Base-by-base conservation (phyloP, 169 alveolate genomes). In the Plasmodium fragile region DNA sequence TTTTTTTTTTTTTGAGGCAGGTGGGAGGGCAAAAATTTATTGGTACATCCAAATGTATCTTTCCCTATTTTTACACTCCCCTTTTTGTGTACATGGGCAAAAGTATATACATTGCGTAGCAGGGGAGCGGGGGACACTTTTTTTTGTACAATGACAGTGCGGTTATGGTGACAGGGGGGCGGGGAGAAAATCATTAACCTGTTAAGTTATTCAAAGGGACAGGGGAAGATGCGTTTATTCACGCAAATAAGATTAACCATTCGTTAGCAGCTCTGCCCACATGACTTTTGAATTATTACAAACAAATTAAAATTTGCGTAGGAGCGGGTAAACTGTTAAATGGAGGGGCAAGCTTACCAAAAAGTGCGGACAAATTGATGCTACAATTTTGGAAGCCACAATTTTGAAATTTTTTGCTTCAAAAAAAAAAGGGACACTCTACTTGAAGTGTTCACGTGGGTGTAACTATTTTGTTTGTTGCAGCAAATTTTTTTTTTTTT, bases 311-410 rank as follows among this genome's bases (percentile, higher is more conserved):
- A 49, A 11, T 13, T 11, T 49, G 59, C 59, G 22, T 49, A 16
- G 59, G 59, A 11, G 59, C 59, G 59, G 11, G 5, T n/a, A 8
- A 65, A 65, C 52, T 11, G 55, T 25, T 7, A 52, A 45, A 41
- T 52, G 55, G 8, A 16, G 55, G 70, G 41, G 34, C 2, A 25
- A 28, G 39, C 16, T 65, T 52, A 13, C 25, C 25, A 49, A 52
- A 81, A 49, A 81, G 13, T 81, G 70, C 25, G 90, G 79, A 81
- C 90, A 81, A 81, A 28, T 28, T 55, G 18, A 36, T 52, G 43
- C n/a, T 28, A 80, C 65, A 80, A 43, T 43, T n/a, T n/a, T 41
- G 11, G 39, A 55, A 41, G 25, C 25, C 22, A 28, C 75, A 18
- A 52, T 28, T 28, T 22, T 65, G 41, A 65, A 65, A 22, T 18